Conservation (phyloP, 2,329 filamentous ascomycete genomes). For the Fusarium longipes region DNA sequence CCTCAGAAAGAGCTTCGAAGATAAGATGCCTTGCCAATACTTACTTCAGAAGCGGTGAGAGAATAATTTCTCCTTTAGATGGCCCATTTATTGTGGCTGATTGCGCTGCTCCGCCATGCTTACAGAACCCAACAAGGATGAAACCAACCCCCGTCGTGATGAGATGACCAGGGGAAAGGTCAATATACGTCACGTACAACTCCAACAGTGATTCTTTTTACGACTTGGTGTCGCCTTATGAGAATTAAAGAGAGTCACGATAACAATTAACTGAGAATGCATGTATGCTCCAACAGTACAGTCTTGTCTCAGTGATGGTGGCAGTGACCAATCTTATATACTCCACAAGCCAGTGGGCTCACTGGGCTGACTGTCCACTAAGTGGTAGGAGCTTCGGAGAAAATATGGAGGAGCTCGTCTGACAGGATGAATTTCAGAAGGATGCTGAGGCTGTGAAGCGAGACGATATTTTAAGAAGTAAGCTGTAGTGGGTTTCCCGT, state of each 20-base stretch:
- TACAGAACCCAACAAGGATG: neutral
- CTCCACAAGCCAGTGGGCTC: neutral
- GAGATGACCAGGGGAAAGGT: neutral
- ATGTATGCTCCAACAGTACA: neutral
- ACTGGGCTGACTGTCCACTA: neutral
- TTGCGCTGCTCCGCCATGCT: neutral
- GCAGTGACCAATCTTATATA: neutral
- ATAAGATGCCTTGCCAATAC: neutral
- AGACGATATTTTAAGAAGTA: neutral
- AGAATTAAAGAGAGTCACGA: neutral
- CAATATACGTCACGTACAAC: too few species aligned
- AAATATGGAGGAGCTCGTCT: neutral
- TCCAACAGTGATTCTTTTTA: too few species aligned
- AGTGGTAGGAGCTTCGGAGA: neutral
- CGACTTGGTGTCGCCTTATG: neutral
- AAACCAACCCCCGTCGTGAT: neutral
- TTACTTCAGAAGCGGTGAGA: neutral
- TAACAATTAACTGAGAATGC: too few species aligned
- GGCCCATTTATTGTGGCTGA: conserved; percentile 4
- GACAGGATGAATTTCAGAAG: neutral
- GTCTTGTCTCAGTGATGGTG: neutral
- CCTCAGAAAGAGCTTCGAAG: too few species aligned
- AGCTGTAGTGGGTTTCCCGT: neutral
- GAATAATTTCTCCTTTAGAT: neutral
- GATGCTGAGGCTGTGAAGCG: neutral